These are phyloP conservation scores for Ophiostoma perfectum DNA, from an alignment of 2,329 filamentous ascomycete genomes.

Conservation along the genomic window DNA sequence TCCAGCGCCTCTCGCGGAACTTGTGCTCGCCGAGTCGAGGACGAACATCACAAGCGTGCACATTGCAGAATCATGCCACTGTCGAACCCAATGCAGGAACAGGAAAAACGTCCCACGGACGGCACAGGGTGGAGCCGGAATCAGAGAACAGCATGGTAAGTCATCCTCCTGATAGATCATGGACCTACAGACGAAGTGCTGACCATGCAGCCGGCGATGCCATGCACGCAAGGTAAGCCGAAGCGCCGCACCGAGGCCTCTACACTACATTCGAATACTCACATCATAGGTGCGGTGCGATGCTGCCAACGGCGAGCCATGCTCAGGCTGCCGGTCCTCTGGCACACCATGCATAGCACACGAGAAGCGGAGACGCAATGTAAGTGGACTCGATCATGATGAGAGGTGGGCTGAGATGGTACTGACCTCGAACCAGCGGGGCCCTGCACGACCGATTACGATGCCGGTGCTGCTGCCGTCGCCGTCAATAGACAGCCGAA, in stretches of 20 bases:
- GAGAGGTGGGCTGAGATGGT: not conserved
- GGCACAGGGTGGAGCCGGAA: conserved; percentile 14
- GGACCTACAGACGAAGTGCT: not conserved
- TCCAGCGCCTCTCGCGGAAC: not conserved
- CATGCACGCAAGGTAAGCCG: conserved; percentile 22
- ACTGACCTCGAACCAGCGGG: conserved; percentile 15
- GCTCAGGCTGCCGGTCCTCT: conserved; percentile 21
- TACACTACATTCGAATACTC: not conserved
- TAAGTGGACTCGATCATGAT: conserved; percentile 10
- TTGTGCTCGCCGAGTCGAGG: not conserved
- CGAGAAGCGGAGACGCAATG: conserved; percentile 24
- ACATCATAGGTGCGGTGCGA: conserved; percentile 20
- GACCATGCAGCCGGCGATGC: conserved; percentile 21
- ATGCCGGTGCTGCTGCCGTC: conserved; percentile 21
- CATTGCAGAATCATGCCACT: not conserved
- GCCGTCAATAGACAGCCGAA: conserved; percentile 10
- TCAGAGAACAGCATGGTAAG: conserved; percentile 18
- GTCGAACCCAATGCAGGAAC: not conserved
- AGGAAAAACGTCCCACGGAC: not conserved
- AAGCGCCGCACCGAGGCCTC: not conserved
- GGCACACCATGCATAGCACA: conserved; percentile 23
- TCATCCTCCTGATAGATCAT: not conserved
- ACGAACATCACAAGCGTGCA: not conserved
- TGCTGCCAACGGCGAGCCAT: conserved; percentile 14
- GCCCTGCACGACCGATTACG: conserved; percentile 16